Evolutionary conservation across 148 eudicot genomes (phyloP).

Genomic region (Euryodendron excelsum): DNA sequence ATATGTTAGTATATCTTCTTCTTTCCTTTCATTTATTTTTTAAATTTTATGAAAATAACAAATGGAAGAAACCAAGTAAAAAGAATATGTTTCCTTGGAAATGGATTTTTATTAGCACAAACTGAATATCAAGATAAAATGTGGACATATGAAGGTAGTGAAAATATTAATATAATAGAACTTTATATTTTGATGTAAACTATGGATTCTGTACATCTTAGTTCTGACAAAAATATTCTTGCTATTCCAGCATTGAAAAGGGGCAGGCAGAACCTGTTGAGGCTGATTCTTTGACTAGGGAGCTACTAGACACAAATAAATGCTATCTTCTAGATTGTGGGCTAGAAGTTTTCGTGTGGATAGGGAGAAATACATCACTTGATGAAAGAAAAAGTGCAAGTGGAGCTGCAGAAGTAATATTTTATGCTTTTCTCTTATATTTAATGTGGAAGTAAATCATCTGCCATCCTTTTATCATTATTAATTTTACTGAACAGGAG

Average conservation of each 20-base stretch:
- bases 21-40: too few relatives aligned
- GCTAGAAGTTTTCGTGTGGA: constrained; percentile 76
- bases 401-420: constrained; percentile 71
- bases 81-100: not conserved
- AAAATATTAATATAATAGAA: not conserved
- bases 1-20: not conserved
- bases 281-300: constrained; percentile 60
- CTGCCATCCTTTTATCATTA: constrained; percentile 5
- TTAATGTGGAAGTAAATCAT: constrained; percentile 1
- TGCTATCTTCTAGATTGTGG: constrained; percentile 92
- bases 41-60: not conserved
- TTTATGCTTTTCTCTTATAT: not conserved
- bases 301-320: constrained; percentile 60
- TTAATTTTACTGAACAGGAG: constrained; percentile 45
- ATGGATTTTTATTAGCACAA: constrained; percentile 5
- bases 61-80: not conserved
- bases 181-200: not conserved
- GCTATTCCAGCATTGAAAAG: constrained; percentile 58
- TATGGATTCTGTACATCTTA: not conserved
- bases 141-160: not conserved
- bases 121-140: not conserved
- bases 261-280: constrained; percentile 60
- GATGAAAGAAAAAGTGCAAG: constrained; percentile 74
- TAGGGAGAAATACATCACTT: constrained; percentile 77
- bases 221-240: constrained; percentile 26